Percentiles rank a stretch among this genome's conserved stretches.
Conservation (phyloP, 352 stramenopile genomes). For the Globisporangium parvum region DNA sequence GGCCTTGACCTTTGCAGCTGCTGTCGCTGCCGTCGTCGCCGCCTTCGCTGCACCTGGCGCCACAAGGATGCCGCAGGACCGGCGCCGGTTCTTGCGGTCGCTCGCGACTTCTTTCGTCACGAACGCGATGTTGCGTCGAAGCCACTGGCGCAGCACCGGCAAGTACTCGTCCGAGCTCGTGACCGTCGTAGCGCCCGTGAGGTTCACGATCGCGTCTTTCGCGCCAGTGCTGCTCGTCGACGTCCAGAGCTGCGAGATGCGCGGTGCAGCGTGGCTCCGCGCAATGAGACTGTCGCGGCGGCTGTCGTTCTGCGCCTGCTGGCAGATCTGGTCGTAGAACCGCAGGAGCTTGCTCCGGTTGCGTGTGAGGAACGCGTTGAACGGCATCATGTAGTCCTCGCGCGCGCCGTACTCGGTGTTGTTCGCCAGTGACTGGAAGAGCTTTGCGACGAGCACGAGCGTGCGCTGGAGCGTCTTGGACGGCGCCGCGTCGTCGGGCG, state of each 20-base stretch:
- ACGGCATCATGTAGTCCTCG: conserved; percentile 75
- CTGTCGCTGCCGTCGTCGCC: background rate
- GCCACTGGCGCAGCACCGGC: conserved; percentile 46
- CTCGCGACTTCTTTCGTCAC: conserved; percentile 42
- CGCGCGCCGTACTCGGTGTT: conserved; percentile 61
- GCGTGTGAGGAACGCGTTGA: conserved; percentile 58
- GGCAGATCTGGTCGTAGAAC: conserved; percentile 77
- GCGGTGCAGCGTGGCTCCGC: conserved; percentile 46
- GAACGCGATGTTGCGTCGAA: conserved; percentile 36
- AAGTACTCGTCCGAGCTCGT: conserved; percentile 37
- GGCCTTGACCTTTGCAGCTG: background rate
- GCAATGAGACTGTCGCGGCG: conserved; percentile 58
- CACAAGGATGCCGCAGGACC: conserved; percentile 9
- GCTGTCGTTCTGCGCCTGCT: conserved; percentile 54
- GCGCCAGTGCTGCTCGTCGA: conserved; percentile 3
- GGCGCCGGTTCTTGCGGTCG: conserved; percentile 46
- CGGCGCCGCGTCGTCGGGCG: conserved; percentile 30
- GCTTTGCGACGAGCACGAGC: conserved; percentile 69
- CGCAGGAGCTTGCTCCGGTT: conserved; percentile 51
- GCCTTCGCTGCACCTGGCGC: background rate
- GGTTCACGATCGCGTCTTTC: conserved; percentile 29
- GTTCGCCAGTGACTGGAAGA: conserved; percentile 80
- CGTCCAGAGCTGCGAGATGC: conserved; percentile 58
- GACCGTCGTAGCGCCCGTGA: conserved; percentile 28
- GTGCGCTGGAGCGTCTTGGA: conserved; percentile 52